A percentile compares a stretch with the other conserved stretches of the same genome.
These are phyloP conservation scores for Fistulinella cinereoalba DNA, from an alignment of 1,284 basidiomycete genomes.

Conservation along the genomic window DNA sequence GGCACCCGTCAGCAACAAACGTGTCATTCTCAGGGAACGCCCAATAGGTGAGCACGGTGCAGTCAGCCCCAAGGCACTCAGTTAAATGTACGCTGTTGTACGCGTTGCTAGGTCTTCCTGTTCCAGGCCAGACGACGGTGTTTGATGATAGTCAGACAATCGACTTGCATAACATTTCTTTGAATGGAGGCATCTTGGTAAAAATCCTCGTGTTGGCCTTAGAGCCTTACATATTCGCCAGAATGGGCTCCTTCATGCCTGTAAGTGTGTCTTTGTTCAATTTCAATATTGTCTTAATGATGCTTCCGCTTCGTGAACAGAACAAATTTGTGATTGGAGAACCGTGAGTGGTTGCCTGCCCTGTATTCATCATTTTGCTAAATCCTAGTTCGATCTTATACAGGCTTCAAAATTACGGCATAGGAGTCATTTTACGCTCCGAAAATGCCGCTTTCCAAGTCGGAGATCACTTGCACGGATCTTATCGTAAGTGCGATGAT, in stretches of 20 bases:
- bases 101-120: too few relatives aligned
- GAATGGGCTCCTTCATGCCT: conserved; percentile 1
- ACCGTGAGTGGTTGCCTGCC: neutral
- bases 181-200: conserved; percentile 15
- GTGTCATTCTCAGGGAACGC: conserved; percentile 8
- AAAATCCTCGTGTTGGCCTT: conserved; percentile 17
- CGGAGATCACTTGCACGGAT: conserved; percentile 16
- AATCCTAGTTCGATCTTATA: neutral
- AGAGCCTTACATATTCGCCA: conserved; percentile 5
- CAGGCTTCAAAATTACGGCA: conserved; percentile 6
- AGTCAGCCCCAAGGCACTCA: too few relatives aligned
- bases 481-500: conserved; percentile 7
- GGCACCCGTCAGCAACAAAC: conserved; percentile 11
- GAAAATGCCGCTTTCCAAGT: conserved; percentile 12
- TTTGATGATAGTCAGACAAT: conserved; percentile 14
- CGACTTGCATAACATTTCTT: conserved; percentile 11
- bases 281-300: conserved; percentile 5
- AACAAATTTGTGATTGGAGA: conserved; percentile 7
- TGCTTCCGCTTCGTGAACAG: neutral
- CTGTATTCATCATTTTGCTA: neutral
- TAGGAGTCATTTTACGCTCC: conserved; percentile 17
- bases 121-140: conserved; percentile 13
- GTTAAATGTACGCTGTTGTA: too few relatives aligned
- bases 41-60: conserved; percentile 1
- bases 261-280: neutral